These are phyloP conservation scores for Brachypodium distachyon DNA, from an alignment of 202 grass and related monocot species.

Conservation along the genomic window DNA sequence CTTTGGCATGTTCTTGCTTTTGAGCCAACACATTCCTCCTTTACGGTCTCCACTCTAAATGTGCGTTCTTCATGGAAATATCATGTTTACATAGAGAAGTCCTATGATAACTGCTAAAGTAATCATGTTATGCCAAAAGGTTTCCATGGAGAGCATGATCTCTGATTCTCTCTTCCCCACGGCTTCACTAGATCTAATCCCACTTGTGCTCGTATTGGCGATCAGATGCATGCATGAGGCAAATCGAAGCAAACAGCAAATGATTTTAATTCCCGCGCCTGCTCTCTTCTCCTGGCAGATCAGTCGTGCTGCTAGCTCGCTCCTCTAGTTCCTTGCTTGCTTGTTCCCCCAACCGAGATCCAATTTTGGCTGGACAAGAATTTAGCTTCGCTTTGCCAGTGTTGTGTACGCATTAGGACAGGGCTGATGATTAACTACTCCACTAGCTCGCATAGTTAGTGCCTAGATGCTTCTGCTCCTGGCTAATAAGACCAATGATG, in stretches of 20 bases:
- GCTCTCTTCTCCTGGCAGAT: constrained; percentile 1
- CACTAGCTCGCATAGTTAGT: background rate
- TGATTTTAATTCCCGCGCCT: background rate
- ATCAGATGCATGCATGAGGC: constrained; percentile 31
- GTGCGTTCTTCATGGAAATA: background rate
- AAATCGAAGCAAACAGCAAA: background rate
- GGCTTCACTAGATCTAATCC: constrained; percentile 1
- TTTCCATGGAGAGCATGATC: constrained; percentile 10
- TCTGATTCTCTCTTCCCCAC: background rate
- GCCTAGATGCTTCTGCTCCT: constrained; percentile 24
- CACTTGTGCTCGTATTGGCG: constrained; percentile 10
- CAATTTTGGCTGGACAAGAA: constrained; percentile 16
- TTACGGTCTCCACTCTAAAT: background rate
- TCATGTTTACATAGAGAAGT: background rate
- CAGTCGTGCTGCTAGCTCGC: background rate
- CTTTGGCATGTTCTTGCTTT: constrained; percentile 1
- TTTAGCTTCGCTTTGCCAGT: constrained; percentile 23
- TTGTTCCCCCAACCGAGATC: background rate
- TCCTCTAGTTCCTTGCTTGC: background rate
- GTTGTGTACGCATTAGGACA: constrained; percentile 34
- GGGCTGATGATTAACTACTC: constrained; percentile 6
- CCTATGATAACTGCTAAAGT: background rate
- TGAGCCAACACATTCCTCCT: background rate
- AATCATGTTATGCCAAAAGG: background rate
- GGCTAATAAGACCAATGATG: constrained; percentile 2